phyloP scores from a whole-genome alignment of 192 early-diverging fungal genomes.

The Backusella tuberculispora region DNA sequence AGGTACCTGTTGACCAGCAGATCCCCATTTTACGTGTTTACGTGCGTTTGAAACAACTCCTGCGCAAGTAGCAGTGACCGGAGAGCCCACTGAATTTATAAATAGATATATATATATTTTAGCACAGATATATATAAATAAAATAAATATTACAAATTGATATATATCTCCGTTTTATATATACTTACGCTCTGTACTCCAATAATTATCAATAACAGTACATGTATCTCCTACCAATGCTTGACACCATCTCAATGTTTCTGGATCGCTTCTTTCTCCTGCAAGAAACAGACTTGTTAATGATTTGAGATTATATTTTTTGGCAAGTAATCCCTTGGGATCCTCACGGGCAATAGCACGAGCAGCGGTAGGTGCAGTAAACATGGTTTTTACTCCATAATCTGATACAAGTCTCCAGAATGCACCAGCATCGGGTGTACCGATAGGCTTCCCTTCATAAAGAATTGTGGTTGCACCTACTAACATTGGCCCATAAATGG shows the following conservation, averaged over 20 bases:
- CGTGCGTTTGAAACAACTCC: conserved; percentile 44
- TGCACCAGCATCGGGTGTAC: conserved; percentile 77
- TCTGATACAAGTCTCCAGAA: conserved; percentile 81
- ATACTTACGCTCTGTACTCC: conserved; percentile 78
- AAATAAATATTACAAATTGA: neutral
- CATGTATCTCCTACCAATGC: conserved; percentile 51
- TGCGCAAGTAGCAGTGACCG: conserved; percentile 74
- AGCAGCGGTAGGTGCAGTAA: conserved; percentile 86
- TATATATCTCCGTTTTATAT: neutral
- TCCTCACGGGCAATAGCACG: conserved; percentile 83
- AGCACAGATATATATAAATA: no score
- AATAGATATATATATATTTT: neutral
- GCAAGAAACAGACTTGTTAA: conserved; percentile 75
- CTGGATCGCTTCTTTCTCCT: conserved; percentile 83
- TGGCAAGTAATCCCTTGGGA: conserved; percentile 60
- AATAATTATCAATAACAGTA: conserved; percentile 81
- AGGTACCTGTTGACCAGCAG: conserved; percentile 80
- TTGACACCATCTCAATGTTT: conserved; percentile 65
- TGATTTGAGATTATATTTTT: conserved; percentile 61
- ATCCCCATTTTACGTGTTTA: conserved; percentile 57
- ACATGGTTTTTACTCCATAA: conserved; percentile 75
- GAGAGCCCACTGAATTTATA: conserved; percentile 58
- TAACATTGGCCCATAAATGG: conserved; percentile 81
- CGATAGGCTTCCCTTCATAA: conserved; percentile 88
- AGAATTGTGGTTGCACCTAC: conserved; percentile 77